Evolutionary conservation across 257 asterid genomes (phyloP).

Genomic region (Gentiana straminea): DNA sequence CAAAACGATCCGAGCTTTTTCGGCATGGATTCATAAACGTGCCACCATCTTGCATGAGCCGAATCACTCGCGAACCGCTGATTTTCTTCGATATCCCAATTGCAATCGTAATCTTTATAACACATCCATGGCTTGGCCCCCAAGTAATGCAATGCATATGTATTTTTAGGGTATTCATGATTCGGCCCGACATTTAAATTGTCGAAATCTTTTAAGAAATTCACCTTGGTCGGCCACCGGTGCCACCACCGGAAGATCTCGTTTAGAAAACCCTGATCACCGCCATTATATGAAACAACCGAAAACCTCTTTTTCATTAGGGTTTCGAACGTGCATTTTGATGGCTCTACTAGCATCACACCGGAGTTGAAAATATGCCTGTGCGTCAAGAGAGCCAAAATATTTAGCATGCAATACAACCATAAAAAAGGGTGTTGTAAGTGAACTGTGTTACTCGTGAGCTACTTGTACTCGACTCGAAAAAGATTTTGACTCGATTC

Average conservation of each 20-base stretch:
- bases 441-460: too few species aligned
- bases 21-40: constrained; percentile 37
- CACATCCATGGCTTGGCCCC: constrained; percentile 87
- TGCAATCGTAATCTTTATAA: constrained; percentile 63
- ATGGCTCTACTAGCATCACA: constrained; percentile 63
- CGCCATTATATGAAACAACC: constrained; percentile 58
- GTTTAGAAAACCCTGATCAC: constrained; percentile 72
- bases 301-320: constrained; percentile 36
- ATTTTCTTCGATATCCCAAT: constrained; percentile 34
- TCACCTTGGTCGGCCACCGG: constrained; percentile 35
- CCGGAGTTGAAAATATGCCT: constrained; percentile 64
- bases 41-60: constrained; percentile 59
- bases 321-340: constrained; percentile 35
- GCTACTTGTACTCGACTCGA: too few species aligned
- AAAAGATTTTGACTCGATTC: too few species aligned
- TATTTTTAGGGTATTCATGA: constrained; percentile 11
- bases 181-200: neutral
- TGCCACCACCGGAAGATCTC: constrained; percentile 86
- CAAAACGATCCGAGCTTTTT: constrained; percentile 32
- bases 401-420: too few species aligned
- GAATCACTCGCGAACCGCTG: constrained; percentile 53
- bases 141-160: constrained; percentile 43
- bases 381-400: too few species aligned
- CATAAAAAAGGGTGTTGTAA: too few species aligned
- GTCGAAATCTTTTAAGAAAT: constrained; percentile 34